Conservation (phyloP, 495 filamentous ascomycete genomes). For the Parachaetomium inaequale region DNA sequence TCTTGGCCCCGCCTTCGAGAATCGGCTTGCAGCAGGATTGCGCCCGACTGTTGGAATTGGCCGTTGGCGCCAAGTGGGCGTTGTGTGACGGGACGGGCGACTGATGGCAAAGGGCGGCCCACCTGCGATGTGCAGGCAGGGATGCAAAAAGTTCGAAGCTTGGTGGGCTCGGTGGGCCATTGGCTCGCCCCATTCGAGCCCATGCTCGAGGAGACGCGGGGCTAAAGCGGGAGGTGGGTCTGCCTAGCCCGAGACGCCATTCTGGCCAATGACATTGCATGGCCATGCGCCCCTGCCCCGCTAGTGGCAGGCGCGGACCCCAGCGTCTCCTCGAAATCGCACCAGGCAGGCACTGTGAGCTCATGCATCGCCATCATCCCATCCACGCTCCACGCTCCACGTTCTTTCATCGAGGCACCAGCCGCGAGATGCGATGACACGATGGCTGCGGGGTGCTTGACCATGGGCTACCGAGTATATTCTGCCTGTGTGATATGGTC, state of each 20-base stretch:
- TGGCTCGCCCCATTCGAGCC: slow-evolving; percentile 6
- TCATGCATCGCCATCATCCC: background rate
- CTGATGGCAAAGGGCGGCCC: no score
- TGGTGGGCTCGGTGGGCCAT: background rate
- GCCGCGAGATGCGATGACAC: no score
- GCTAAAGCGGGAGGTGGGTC: slow-evolving; percentile 11
- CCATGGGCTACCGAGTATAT: background rate
- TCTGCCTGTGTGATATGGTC: background rate
- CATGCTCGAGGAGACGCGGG: background rate
- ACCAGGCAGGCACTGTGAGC: background rate
- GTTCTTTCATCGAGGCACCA: background rate
- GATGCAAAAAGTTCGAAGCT: background rate
- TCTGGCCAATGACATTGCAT: background rate
- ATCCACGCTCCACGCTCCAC: background rate
- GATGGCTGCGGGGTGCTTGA: background rate
- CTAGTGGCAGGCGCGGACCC: background rate
- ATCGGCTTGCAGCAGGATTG: no score
- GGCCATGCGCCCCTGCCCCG: background rate
- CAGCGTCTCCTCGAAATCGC: background rate
- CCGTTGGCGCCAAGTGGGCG: no score
- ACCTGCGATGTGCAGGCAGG: background rate
- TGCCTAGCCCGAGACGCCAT: background rate
- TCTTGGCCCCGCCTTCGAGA: no score
- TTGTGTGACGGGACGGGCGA: no score
- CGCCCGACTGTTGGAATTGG: no score